Conservation (phyloP, 768 basidiomycete genomes). For the Russula ochroleuca region DNA sequence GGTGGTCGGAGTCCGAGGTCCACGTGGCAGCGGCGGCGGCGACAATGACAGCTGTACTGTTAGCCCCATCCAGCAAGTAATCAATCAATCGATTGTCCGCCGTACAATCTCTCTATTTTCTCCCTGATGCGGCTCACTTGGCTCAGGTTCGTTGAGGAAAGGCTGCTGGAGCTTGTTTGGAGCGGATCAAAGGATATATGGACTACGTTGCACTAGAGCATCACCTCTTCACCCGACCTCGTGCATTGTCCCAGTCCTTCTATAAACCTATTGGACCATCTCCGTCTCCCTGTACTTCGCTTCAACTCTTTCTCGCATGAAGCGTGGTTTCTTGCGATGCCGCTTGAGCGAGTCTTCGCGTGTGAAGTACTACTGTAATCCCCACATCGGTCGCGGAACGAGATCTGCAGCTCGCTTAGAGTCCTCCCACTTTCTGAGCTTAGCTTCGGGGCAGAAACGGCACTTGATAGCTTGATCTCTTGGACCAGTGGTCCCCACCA, state of each 20-base stretch:
- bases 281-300: background rate
- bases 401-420: background rate
- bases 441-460: background rate
- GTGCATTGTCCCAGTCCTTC: no score
- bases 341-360: background rate
- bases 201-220: no score
- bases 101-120: background rate
- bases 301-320: background rate
- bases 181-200: background rate
- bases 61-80: background rate
- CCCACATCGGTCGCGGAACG: background rate
- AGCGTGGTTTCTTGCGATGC: background rate
- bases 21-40: no score
- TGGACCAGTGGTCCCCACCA: background rate
- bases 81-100: background rate
- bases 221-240: no score
- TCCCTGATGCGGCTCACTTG: background rate
- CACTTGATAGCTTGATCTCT: conserved; percentile 4
- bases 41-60: no score
- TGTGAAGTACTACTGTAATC: background rate
- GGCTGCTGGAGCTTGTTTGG: background rate
- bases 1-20: no score
- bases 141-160: no score
- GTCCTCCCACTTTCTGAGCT: background rate
- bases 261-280: background rate